These are phyloP conservation scores for Sextonia rubra DNA, from an alignment of 164 flowering plant species.

Conservation along the genomic window DNA sequence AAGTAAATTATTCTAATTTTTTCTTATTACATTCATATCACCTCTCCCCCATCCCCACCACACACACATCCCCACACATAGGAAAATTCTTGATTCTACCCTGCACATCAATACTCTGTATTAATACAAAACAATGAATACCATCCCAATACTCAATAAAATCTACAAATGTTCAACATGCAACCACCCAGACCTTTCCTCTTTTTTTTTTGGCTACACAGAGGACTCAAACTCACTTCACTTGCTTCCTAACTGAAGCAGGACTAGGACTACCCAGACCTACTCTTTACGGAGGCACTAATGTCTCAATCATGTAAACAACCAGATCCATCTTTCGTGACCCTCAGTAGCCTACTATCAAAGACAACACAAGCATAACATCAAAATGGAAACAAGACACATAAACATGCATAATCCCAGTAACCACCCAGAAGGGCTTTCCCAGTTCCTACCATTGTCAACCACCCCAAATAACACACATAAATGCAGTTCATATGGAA, in stretches of 20 bases:
- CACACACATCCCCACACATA: no score
- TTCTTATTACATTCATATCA: no score
- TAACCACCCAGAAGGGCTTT: slow-evolving; percentile 2
- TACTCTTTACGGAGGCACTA: neutral
- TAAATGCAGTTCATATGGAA: slow-evolving; percentile 27
- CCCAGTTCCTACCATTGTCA: slow-evolving; percentile 18
- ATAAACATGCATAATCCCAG: slow-evolving; percentile 3
- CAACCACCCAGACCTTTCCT: slow-evolving; percentile 1
- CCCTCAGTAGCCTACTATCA: neutral
- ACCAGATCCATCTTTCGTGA: neutral
- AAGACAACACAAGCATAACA: neutral
- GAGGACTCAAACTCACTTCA: no score
- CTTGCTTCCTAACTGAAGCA: no score
- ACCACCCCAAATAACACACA: slow-evolving; percentile 18
- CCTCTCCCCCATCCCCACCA: no score
- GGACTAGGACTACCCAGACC: neutral
- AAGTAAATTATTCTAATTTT: no score
- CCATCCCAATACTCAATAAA: slow-evolving; percentile 3
- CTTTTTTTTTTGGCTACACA: no score
- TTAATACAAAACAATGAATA: slow-evolving; percentile 5
- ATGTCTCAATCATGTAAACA: slow-evolving; percentile 6
- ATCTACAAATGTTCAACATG: slow-evolving; percentile 5
- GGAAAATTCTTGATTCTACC: no score
- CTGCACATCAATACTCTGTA: no score
- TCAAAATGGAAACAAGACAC: slow-evolving; percentile 11